Evolutionary conservation across 1,284 basidiomycete species (phyloP), one percentile per base, ranked within the genome.

Genomic region (Tremellales sp.): DNA sequence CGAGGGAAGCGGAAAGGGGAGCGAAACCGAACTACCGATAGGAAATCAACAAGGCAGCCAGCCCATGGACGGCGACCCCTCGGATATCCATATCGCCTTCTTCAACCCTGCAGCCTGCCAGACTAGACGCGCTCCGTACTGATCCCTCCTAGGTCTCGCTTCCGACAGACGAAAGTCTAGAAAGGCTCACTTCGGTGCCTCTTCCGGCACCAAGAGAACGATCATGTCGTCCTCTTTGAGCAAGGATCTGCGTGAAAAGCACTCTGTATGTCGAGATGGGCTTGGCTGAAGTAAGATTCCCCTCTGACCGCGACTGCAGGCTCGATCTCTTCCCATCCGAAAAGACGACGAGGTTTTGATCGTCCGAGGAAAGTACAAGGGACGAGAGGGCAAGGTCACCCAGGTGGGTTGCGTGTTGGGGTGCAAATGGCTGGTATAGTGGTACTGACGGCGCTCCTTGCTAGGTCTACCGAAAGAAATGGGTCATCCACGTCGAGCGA

Each of bases 311-410:
- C 37, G 48, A 36, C 32, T 47, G 34, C 73, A 91, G 88, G 77
- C 83, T 61, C 91, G 93, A 63, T 91, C 94, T 53, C 77, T 98
- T 61, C 93, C 95, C 53, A 83, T 99, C 70, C 88, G 93, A 74
- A 97, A 97, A 77, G 94, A 97, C 68, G 95, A 97, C 75, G 94
- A 97, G 78, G 95, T 99, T 56, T 80, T 88, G 70, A 93, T 98
- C 66, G 90, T 97, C 60, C 80, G 90, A 63, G 91, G 91, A 54
- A 91, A 93, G 75, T 91, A 93, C 84, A 94, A 93, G 81, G 92
- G 94, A 57, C 84, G 92, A 74, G 95, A 99, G 81, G 95, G 95
- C 71, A 94, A 95, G 78, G 83, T 93, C 60, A 88, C 86, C 55
- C 89, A 92, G 76, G 70, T 72, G 42, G 45, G 72, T 63, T 12